These are phyloP conservation scores for Septoria linicola DNA, from an alignment of 2,329 filamentous ascomycete genomes.

Conservation along the genomic window DNA sequence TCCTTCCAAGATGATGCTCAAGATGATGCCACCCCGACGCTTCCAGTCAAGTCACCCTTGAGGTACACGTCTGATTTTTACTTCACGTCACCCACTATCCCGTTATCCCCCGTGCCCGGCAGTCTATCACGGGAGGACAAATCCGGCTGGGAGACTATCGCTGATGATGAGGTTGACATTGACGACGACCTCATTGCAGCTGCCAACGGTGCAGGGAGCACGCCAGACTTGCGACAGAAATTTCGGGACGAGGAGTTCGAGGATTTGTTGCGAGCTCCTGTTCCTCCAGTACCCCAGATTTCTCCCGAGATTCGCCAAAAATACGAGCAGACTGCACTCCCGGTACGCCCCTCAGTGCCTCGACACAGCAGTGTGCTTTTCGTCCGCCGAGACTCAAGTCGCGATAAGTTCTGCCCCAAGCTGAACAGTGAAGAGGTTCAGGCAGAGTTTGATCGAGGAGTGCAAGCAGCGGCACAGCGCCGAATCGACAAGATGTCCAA, in stretches of 20 bases:
- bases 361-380: conserved; percentile 4
- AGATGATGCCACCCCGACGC: not conserved
- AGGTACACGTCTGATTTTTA: not conserved
- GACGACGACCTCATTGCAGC: conserved; percentile 15
- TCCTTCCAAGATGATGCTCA: not conserved
- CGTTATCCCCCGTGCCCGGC: not conserved
- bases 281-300: not conserved
- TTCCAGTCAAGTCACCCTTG: not conserved
- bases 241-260: not conserved
- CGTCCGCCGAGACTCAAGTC: not conserved
- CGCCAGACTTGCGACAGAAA: conserved; percentile 5
- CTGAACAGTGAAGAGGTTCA: conserved; percentile 5
- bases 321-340: not conserved
- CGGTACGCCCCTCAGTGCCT: not conserved
- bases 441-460: conserved; percentile 6
- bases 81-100: not conserved
- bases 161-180: conserved; percentile 8
- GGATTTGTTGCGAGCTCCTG: not conserved
- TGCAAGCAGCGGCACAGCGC: conserved; percentile 9
- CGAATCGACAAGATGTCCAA: conserved; percentile 7
- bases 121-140: not conserved
- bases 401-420: conserved; percentile 2
- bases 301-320: conserved; percentile 6
- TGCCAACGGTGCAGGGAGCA: conserved; percentile 5
- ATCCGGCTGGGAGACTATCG: conserved; percentile 8